Evolutionary conservation across 305 asterid species (phyloP), one percentile per base, ranked within the genome.

Genomic region (Fraxinus nigra): DNA sequence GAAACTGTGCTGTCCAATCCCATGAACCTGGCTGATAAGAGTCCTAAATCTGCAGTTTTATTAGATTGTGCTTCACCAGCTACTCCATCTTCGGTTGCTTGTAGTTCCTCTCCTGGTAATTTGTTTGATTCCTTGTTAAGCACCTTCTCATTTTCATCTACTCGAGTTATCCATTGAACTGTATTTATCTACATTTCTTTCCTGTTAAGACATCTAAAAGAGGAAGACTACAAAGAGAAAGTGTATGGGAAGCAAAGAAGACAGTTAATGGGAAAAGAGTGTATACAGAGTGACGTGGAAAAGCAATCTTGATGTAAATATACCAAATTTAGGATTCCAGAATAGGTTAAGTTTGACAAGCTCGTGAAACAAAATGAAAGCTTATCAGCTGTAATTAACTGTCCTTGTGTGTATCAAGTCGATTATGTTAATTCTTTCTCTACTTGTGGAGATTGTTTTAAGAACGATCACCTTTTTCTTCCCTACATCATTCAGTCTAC

Each of bases 81-180:
- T 22, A 91, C 97, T 46, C 97, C 97, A 24, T 90, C 97, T 46
- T 92, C 97, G 0, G 91, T 91, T 87, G 95, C 95, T 73, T 94
- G 92, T 87, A 93, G 98, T 85, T 92, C 94, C 84, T 94, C 98
- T 0, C 92, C 99, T 84, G 99, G 99, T 96, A 90, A 86, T 46
- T 46, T 84, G 24, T 65, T 65, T 30, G 4, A 65, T 65, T 65
- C 35, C 35, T 26, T 65, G 73, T 65, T 26, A 11, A 5, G 73
- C n/a, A 65, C 37, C 8, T 26, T 65, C 16, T 46, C 5, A 16
- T 13, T 18, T 38, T 72, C 43, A 7, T 72, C 32, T 65, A 24
- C 34, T 65, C 2, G 32, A 28, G 73, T 65, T 65, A 10, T 65
- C 32, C 5, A 9, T 65, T 65, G 37, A 65, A 65, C 73, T 65